Base-by-base conservation (phyloP, 2,329 filamentous ascomycete genomes). In the Gaeumannomyces sp. region DNA sequence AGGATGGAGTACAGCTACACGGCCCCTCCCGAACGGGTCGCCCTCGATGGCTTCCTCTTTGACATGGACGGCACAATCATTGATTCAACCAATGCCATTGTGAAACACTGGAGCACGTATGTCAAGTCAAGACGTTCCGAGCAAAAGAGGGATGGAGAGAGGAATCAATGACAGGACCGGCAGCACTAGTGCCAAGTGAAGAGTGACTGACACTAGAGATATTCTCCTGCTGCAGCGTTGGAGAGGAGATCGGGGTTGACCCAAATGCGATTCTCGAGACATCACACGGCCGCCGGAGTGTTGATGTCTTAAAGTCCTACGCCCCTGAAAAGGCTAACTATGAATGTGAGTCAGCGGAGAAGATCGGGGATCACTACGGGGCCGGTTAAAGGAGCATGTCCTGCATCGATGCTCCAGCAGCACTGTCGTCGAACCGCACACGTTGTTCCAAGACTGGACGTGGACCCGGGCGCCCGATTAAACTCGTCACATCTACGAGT, bases 211-310 rank as follows among this genome's bases (percentile, higher is more conserved):
- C 53, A 25, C 50, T 45, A 59, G 11, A 60, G 60, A 33, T 27
- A 59, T 11, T 50, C 27, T 19, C 45, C 45, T 53, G 45, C 5
- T 5, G 63, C 71, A 92, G 89, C n/a, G 84, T 93, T 69, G 93
- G 90, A 62, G 83, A 85, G 13, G 91, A 97, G 74, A 89, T 98
- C 71, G 91, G 91, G 29, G 89, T 97, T 28, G 86, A 92, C 69
- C 91, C 92, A n/a, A 83, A 89, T 61, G 85, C 89, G 60, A 98
- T 99, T 71, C 84, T 98, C 31, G 85, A 92, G 71, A 96, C 92
- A 13, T 97, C 93, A 6, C 95, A 99, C 77, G 95, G 95, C 67
- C 87, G 94, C 66, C 83, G 95, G 66, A 92, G 88, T 69, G 97
- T 98, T 72, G 95, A 99, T 71, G 87, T 90, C 3, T 82, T 99